These are phyloP conservation scores for Abortiporus biennis DNA, from an alignment of 1,284 basidiomycete species.

Conservation along the genomic window DNA sequence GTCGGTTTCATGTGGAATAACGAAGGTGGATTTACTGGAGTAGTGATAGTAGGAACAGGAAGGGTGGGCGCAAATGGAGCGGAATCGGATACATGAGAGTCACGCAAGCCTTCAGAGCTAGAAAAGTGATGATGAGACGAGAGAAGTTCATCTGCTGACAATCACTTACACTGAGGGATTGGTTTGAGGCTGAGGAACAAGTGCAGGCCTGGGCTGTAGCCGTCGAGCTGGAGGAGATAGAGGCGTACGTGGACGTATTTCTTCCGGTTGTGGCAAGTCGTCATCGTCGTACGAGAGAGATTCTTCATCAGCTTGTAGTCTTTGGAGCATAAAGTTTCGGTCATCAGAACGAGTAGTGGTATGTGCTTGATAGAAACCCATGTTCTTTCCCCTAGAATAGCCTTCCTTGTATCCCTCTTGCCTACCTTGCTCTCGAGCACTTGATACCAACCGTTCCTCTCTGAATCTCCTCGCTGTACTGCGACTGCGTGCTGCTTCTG, in stretches of 20 bases:
- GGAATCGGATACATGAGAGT: slow-evolving; percentile 21
- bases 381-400: slow-evolving; percentile 24
- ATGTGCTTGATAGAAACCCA: slow-evolving; percentile 16
- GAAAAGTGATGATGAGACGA: neutral
- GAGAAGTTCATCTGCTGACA: neutral
- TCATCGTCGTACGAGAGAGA: slow-evolving; percentile 7
- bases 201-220: neutral
- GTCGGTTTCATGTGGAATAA: slow-evolving; percentile 15
- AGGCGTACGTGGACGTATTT: neutral
- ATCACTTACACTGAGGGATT: neutral
- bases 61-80: slow-evolving; percentile 20
- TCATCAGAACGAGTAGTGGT: slow-evolving; percentile 6
- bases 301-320: neutral
- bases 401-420: slow-evolving; percentile 36
- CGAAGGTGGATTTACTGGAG: slow-evolving; percentile 17
- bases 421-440: slow-evolving; percentile 39
- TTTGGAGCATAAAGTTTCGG: slow-evolving; percentile 2
- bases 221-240: neutral
- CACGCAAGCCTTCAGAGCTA: neutral
- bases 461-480: slow-evolving; percentile 35
- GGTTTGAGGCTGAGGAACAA: neutral
- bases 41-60: slow-evolving; percentile 25
- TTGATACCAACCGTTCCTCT: slow-evolving; percentile 33
- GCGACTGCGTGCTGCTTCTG: slow-evolving; percentile 36
- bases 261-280: neutral